Evolutionary conservation across 495 filamentous ascomycete genomes (phyloP).

Genomic region (Hypoxylon fragiforme): DNA sequence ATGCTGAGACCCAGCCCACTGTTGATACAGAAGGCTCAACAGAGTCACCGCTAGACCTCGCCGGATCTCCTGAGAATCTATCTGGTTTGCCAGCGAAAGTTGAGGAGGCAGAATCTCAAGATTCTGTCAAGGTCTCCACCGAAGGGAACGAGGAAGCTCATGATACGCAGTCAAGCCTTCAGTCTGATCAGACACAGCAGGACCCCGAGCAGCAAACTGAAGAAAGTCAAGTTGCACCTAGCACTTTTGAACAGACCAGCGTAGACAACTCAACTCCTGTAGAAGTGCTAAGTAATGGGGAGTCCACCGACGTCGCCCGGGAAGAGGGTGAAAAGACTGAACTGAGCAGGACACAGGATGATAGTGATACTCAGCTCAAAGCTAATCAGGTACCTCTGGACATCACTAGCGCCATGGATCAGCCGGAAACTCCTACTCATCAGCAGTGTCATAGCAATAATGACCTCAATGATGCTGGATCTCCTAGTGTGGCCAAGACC

Average conservation of each 20-base stretch:
- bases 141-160: constrained; percentile 15
- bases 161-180: neutral
- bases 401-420: neutral
- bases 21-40: constrained; percentile 4
- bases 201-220: constrained; percentile 2
- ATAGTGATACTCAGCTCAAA: constrained; percentile 13
- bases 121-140: neutral
- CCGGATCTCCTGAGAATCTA: neutral
- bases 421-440: constrained; percentile 11
- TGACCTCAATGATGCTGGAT: constrained; percentile 3
- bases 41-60: neutral
- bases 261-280: neutral
- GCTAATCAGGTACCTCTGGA: neutral
- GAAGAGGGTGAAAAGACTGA: constrained; percentile 39
- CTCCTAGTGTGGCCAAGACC: too few species aligned
- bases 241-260: neutral
- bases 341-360: neutral
- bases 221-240: neutral
- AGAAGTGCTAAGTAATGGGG: neutral
- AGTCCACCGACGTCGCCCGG: constrained; percentile 3
- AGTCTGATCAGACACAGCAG: constrained; percentile 4
- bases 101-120: constrained; percentile 5
- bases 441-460: neutral
- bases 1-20: neutral
- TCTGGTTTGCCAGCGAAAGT: neutral